These are phyloP conservation scores for Omphalea diandra DNA, from an alignment of 441 rosid genomes.

Conservation along the genomic window DNA sequence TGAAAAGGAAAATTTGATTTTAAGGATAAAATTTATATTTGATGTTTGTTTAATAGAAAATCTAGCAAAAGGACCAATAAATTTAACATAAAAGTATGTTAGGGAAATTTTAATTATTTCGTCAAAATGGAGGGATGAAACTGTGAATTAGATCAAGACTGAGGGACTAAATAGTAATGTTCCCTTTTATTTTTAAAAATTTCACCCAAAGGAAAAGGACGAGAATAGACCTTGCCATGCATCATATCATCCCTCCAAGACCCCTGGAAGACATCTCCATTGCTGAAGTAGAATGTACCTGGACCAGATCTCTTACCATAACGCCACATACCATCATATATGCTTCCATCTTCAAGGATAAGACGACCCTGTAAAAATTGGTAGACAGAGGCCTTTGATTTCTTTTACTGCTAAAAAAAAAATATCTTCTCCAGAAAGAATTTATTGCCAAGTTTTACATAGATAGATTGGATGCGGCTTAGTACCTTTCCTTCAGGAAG, in stretches of 20 bases:
- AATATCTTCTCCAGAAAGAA: conserved; percentile 18
- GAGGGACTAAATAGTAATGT: too few species aligned
- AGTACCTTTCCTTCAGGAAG: conserved; percentile 99
- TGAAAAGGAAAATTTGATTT: too few species aligned
- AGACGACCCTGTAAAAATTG: conserved; percentile 64
- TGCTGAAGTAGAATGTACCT: conserved; percentile 85
- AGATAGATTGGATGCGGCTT: conserved; percentile 1
- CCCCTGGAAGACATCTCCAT: conserved; percentile 97
- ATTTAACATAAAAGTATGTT: too few species aligned
- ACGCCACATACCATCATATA: conserved; percentile 95
- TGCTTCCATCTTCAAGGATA: conserved; percentile 75
- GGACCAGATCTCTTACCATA: conserved; percentile 88
- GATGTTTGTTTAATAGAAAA: too few species aligned
- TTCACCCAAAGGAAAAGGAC: conserved; percentile 15
- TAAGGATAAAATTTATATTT: too few species aligned
- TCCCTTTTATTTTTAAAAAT: background rate
- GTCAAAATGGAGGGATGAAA: too few species aligned
- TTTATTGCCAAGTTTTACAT: conserved; percentile 18
- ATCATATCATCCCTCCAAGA: conserved; percentile 94
- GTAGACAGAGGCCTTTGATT: conserved; percentile 20
- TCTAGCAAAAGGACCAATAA: too few species aligned
- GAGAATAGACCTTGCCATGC: conserved; percentile 81
- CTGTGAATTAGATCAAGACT: too few species aligned
- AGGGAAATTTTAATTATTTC: too few species aligned
- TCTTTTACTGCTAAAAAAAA: conserved; percentile 13